Conservation (phyloP, 2,329 filamentous ascomycete species). For the Trichoderma sp. region DNA sequence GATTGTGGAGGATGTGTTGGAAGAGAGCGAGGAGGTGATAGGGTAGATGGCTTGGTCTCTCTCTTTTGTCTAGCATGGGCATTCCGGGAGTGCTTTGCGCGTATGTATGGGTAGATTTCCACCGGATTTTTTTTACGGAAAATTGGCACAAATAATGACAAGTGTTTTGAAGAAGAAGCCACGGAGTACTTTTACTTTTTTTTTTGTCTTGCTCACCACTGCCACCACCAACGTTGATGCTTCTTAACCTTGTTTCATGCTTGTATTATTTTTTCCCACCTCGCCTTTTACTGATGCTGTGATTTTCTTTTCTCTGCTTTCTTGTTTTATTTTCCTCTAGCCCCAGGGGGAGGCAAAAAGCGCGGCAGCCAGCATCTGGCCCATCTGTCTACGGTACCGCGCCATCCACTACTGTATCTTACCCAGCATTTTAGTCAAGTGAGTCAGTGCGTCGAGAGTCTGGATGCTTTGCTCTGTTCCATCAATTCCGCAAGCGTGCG, state of each 20-base stretch:
- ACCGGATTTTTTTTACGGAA: constrained; percentile 28
- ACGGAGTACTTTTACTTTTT: neutral
- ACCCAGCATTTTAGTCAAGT: neutral
- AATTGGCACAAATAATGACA: constrained; percentile 36
- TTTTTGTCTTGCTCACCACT: neutral
- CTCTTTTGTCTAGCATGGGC: constrained; percentile 29
- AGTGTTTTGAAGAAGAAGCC: neutral
- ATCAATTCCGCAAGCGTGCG: neutral
- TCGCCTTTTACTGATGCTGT: neutral
- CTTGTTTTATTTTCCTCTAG: neutral
- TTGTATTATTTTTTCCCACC: neutral
- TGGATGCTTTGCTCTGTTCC: neutral
- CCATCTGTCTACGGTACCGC: neutral
- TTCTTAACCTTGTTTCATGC: neutral
- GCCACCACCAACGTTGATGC: neutral
- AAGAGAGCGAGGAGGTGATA: constrained; percentile 80
- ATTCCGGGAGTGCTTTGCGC: constrained; percentile 22
- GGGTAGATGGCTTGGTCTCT: constrained; percentile 30
- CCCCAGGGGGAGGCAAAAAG: neutral
- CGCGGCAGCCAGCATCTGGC: neutral
- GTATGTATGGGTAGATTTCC: constrained; percentile 20
- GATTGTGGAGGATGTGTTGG: constrained; percentile 77
- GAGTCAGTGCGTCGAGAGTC: neutral
- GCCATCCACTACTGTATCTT: neutral
- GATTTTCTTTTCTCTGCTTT: neutral